These are phyloP conservation scores for Gliomastix tumulicola DNA, from an alignment of 2,329 filamentous ascomycete species.

Conservation along the genomic window DNA sequence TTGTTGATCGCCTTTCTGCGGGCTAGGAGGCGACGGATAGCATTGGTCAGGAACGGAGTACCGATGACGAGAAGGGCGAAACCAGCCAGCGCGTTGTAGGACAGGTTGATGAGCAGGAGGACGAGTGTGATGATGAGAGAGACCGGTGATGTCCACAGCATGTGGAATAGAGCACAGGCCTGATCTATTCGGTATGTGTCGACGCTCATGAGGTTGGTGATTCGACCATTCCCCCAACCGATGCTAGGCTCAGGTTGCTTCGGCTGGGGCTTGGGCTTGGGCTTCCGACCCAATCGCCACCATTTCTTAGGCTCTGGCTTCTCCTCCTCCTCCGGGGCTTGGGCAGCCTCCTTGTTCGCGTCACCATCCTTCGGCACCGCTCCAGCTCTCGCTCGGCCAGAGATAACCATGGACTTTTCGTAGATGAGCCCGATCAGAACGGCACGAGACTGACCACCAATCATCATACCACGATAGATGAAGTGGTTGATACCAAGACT, in stretches of 20 bases:
- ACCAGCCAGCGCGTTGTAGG: conserved; percentile 82
- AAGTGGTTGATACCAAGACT: conserved; percentile 83
- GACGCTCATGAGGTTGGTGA: conserved; percentile 90
- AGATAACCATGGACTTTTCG: conserved; percentile 86
- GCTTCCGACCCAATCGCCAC: too few species aligned
- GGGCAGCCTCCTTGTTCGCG: conserved; percentile 7
- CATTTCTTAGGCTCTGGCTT: conserved; percentile 24
- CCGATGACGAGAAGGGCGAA: conserved; percentile 76
- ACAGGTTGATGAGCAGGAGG: conserved; percentile 78
- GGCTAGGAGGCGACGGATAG: conserved; percentile 69
- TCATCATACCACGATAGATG: conserved; percentile 86
- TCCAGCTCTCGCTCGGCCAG: conserved; percentile 80
- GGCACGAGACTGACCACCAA: conserved; percentile 76
- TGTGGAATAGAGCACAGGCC: conserved; percentile 81
- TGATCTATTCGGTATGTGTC: conserved; percentile 91
- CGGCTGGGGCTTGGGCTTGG: neutral
- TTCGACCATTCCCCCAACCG: conserved; percentile 88
- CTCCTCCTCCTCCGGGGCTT: conserved; percentile 25
- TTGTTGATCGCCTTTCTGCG: conserved; percentile 81
- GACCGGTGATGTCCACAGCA: conserved; percentile 83
- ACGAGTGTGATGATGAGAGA: conserved; percentile 71
- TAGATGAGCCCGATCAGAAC: conserved; percentile 83
- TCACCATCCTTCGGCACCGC: too few species aligned
- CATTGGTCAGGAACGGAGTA: conserved; percentile 68
- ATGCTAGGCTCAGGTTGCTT: too few species aligned